Evolutionary conservation across 169 alveolate species (phyloP).

Genomic region (Eimeria tenella): DNA sequence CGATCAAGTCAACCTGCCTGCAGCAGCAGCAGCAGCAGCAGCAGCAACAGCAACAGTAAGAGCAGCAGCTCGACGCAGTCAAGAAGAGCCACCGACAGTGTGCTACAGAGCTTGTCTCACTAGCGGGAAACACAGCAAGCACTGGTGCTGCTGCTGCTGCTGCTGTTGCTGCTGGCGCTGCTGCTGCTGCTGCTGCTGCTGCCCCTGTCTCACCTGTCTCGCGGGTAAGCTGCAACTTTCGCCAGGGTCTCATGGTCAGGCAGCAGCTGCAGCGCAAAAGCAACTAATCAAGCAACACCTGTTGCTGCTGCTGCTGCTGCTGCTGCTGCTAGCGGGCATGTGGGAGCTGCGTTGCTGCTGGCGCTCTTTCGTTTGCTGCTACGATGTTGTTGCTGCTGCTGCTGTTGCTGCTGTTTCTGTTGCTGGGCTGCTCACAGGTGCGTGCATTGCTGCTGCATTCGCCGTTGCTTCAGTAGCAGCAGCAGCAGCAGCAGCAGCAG

Average conservation of each 20-base stretch:
- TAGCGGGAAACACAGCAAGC: no score
- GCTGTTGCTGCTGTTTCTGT: no score
- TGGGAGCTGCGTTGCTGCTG: not conserved
- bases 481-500: no score
- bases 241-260: not conserved
- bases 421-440: no score
- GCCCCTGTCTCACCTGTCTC: constrained; percentile 29
- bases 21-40: constrained; percentile 11
- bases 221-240: not conserved
- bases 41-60: not conserved
- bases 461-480: no score
- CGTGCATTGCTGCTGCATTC: no score
- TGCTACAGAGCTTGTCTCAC: no score
- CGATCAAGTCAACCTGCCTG: constrained; percentile 8
- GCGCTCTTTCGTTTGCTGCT: not conserved
- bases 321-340: not conserved
- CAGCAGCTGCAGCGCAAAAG: not conserved
- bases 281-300: not conserved
- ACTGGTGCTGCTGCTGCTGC: no score
- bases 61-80: not conserved
- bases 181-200: no score
- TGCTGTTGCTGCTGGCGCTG: no score
- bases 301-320: not conserved
- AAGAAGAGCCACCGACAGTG: not conserved
- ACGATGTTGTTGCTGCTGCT: no score